A percentile compares a stretch with the other conserved stretches of the same genome.
phyloP scores from a whole-genome alignment of 352 stramenopile species.

The Elongisporangium prolatum region DNA sequence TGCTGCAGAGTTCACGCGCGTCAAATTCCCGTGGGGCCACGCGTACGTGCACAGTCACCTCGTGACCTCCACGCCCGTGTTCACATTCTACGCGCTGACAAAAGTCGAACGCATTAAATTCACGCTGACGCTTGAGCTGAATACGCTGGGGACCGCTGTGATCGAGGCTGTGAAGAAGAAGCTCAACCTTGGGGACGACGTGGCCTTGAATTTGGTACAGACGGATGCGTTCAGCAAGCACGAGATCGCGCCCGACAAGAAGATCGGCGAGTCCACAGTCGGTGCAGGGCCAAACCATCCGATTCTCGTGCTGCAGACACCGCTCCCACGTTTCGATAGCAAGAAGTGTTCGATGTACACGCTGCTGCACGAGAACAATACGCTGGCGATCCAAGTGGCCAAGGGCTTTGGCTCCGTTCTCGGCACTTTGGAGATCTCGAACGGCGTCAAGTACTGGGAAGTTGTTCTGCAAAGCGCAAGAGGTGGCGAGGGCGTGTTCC shows the following conservation, averaged over 20 bases:
- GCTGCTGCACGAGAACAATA: slow-evolving; percentile 48
- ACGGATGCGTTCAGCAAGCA: slow-evolving; percentile 71
- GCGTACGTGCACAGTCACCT: slow-evolving; percentile 60
- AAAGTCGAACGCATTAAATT: slow-evolving; percentile 69
- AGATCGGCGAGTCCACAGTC: slow-evolving; percentile 66
- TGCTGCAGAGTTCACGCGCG: slow-evolving; percentile 43
- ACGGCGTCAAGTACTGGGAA: slow-evolving; percentile 84
- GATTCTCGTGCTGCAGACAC: slow-evolving; percentile 67
- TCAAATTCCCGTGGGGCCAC: slow-evolving; percentile 73
- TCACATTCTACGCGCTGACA: slow-evolving; percentile 75
- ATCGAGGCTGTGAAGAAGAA: slow-evolving; percentile 47
- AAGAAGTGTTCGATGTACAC: slow-evolving; percentile 57
- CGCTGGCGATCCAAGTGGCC: slow-evolving; percentile 43
- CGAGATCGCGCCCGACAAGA: slow-evolving; percentile 50
- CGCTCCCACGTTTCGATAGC: slow-evolving; percentile 54
- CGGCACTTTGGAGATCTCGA: slow-evolving; percentile 44
- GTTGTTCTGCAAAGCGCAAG: slow-evolving; percentile 45
- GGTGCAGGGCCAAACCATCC: slow-evolving; percentile 52
- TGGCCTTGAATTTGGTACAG: slow-evolving; percentile 64
- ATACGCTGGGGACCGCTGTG: slow-evolving; percentile 44
- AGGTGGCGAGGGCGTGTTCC: slow-evolving; percentile 65
- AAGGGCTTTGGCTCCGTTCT: slow-evolving; percentile 65
- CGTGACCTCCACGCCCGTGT: slow-evolving; percentile 50
- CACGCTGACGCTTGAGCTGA: slow-evolving; percentile 51
- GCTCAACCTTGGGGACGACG: slow-evolving; percentile 41